Percentiles rank a stretch among this genome's conserved stretches.
These are phyloP conservation scores for Cladosporium oxysporum DNA, from an alignment of 2,329 filamentous ascomycete species.

Conservation along the genomic window DNA sequence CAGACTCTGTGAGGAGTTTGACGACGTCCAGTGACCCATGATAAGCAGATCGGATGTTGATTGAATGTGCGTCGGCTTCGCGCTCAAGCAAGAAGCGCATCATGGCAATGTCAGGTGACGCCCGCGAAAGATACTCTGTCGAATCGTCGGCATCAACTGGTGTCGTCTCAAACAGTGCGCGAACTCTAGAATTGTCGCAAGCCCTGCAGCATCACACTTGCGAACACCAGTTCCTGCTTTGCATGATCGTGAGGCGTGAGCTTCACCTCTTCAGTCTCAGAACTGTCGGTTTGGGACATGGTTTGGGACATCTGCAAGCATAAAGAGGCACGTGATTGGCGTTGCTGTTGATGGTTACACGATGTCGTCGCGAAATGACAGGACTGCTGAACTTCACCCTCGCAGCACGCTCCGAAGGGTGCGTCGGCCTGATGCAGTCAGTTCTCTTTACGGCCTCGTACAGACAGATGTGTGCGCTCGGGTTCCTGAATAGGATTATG, in stretches of 20 bases:
- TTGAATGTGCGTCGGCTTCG: neutral
- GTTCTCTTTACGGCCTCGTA: neutral
- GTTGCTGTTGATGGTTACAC: neutral
- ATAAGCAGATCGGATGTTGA: neutral
- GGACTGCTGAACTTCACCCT: neutral
- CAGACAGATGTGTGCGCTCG: neutral
- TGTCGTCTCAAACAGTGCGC: neutral
- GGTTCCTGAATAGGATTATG: conserved; percentile 11
- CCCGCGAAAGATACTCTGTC: neutral
- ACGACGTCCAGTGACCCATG: neutral
- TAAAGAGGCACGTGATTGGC: neutral
- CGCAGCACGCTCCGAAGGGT: conserved; percentile 1
- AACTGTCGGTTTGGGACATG: neutral
- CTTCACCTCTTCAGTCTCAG: neutral
- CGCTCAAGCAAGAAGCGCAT: neutral
- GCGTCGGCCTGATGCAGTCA: neutral
- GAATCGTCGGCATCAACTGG: neutral
- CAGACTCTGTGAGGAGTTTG: neutral
- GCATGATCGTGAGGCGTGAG: neutral
- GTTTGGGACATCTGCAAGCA: neutral
- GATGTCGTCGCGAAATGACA: neutral
- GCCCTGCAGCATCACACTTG: neutral
- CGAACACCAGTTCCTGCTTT: neutral
- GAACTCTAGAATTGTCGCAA: neutral
- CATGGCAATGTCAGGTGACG: neutral